Percentiles rank a stretch among this genome's conserved stretches.
phyloP scores from a whole-genome alignment of 495 filamentous ascomycete species.

The Terfezia claveryi region DNA sequence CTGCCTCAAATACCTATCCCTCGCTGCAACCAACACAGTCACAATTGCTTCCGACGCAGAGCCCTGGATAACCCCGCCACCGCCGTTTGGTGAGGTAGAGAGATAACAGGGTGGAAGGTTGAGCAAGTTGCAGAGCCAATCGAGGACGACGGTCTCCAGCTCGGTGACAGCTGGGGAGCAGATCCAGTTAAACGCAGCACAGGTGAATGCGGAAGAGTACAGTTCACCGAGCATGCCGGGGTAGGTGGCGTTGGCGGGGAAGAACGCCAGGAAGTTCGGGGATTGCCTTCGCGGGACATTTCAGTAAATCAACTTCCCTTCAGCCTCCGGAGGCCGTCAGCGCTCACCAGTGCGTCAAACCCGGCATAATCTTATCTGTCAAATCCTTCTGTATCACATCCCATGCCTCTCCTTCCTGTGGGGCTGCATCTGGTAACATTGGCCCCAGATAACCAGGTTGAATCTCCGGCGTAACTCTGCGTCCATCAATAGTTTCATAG shows the following conservation, averaged over 20 bases:
- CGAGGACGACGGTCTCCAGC: conserved; percentile 79
- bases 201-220: conserved; percentile 70
- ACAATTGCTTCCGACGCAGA: conserved; percentile 77
- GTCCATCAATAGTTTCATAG: conserved; percentile 50
- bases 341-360: conserved; percentile 72
- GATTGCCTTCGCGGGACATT: conserved; percentile 33
- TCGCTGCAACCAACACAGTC: conserved; percentile 68
- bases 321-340: background rate
- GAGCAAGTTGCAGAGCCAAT: conserved; percentile 67
- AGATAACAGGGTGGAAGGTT: conserved; percentile 53
- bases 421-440: conserved; percentile 52
- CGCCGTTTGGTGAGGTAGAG: conserved; percentile 46
- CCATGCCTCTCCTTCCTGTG: conserved; percentile 57
- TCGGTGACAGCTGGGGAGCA: conserved; percentile 91
- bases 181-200: conserved; percentile 92
- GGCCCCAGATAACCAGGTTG: conserved; percentile 71
- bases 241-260: conserved; percentile 60
- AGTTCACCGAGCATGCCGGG: conserved; percentile 84
- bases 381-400: conserved; percentile 63
- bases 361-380: conserved; percentile 73
- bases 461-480: conserved; percentile 54
- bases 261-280: conserved; percentile 95
- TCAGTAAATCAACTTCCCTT: background rate
- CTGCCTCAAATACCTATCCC: conserved; percentile 54
- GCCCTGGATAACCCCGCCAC: conserved; percentile 87